phyloP scores from a whole-genome alignment of 139 green algal genomes.

The Tetradesmus obliquus region DNA sequence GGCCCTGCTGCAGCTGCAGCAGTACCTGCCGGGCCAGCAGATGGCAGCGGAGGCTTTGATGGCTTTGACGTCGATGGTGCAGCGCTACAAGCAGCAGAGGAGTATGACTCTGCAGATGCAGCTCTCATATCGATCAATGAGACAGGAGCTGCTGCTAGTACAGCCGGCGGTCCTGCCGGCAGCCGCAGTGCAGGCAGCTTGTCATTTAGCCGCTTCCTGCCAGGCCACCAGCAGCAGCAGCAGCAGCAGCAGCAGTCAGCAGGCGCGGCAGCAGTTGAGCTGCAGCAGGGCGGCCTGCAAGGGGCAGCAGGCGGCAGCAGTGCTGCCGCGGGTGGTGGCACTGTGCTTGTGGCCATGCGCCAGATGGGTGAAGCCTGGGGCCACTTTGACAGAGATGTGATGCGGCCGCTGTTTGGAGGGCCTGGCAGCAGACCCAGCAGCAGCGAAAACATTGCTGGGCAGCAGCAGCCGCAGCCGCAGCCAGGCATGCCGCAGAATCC shows the following conservation, averaged over 20 bases:
- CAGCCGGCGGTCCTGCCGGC: not conserved
- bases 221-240: not conserved
- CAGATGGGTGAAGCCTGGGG: slow-evolving; percentile 51
- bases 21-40: not conserved
- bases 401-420: slow-evolving; percentile 70
- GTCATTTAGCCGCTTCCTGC: not conserved
- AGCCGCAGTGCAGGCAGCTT: not conserved
- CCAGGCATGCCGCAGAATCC: not conserved
- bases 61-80: slow-evolving; percentile 8
- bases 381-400: slow-evolving; percentile 58
- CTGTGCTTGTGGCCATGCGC: slow-evolving; percentile 5
- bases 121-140: not conserved
- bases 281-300: not conserved
- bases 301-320: not conserved
- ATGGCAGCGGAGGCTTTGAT: not conserved
- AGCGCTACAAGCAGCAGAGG: not conserved
- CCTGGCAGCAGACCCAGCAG: slow-evolving; percentile 20
- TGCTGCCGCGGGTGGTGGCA: slow-evolving; percentile 11
- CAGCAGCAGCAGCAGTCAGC: not conserved
- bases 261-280: not conserved
- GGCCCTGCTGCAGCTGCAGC: not conserved
- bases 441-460: not conserved
- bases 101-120: not conserved
- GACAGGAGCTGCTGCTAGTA: not conserved
- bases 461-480: not conserved